These are phyloP conservation scores for Westerdykella ornata DNA, from an alignment of 2,329 filamentous ascomycete genomes.

Conservation along the genomic window DNA sequence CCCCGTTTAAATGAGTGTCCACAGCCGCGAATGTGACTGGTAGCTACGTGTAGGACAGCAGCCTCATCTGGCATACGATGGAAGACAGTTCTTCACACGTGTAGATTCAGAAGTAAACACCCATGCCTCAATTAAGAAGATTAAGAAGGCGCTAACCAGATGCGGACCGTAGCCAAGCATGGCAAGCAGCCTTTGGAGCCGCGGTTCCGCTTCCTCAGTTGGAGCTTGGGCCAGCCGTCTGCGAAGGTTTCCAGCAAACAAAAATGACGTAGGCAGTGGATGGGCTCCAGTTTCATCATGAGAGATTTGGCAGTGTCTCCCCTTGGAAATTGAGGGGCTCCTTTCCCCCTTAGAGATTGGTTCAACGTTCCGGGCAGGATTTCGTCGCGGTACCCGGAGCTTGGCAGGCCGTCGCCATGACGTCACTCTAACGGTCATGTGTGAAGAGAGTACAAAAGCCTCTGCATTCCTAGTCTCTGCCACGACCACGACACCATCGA, in stretches of 20 bases:
- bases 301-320: neutral
- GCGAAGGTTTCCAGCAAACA: slow-evolving; percentile 5
- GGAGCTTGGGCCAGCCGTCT: slow-evolving; percentile 5
- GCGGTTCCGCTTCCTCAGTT: neutral
- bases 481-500: slow-evolving; percentile 3
- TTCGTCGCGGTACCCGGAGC: slow-evolving; percentile 2
- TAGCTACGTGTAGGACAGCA: no score
- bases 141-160: no score
- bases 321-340: neutral
- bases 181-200: neutral
- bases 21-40: no score
- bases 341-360: neutral
- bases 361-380: slow-evolving; percentile 4
- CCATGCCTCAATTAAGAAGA: no score
- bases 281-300: slow-evolving; percentile 7
- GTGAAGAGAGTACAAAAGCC: slow-evolving; percentile 30
- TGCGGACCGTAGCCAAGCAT: neutral
- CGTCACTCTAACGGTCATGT: slow-evolving; percentile 29
- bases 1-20: no score
- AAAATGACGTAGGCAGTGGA: slow-evolving; percentile 16
- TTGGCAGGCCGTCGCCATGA: slow-evolving; percentile 17
- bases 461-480: slow-evolving; percentile 20
- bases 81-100: no score
- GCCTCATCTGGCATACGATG: no score
- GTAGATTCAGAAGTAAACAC: no score